phyloP scores from a whole-genome alignment of 2,329 filamentous ascomycete species.

The Xylariaceae sp. region DNA sequence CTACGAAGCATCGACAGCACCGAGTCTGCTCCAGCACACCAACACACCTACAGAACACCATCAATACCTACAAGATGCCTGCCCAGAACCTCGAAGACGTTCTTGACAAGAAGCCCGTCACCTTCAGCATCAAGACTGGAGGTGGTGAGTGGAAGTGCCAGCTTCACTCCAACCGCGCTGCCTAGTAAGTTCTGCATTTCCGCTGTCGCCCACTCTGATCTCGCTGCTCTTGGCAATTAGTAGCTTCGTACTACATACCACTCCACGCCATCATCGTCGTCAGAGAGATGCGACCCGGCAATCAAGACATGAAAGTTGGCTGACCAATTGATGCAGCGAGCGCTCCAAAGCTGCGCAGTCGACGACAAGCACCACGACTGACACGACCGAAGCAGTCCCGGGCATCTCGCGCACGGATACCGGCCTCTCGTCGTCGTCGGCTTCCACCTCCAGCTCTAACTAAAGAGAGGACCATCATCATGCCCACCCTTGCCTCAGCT shows the following conservation, averaged over 20 bases:
- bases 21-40: not conserved
- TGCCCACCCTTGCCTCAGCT: not conserved
- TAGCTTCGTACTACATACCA: not conserved
- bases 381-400: slow-evolving; percentile 12
- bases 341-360: slow-evolving; percentile 3
- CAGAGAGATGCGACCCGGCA: not conserved
- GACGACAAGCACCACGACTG: not conserved
- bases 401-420: slow-evolving; percentile 28
- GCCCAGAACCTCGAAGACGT: slow-evolving; percentile 26
- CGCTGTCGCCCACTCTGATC: not conserved
- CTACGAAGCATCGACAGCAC: not conserved
- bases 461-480: slow-evolving; percentile 9
- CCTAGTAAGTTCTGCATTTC: slow-evolving; percentile 27
- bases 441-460: slow-evolving; percentile 18
- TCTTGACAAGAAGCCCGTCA: slow-evolving; percentile 28
- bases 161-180: slow-evolving; percentile 30
- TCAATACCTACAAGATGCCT: slow-evolving; percentile 27
- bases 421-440: slow-evolving; percentile 26
- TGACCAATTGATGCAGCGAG: slow-evolving; percentile 23
- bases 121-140: slow-evolving; percentile 31
- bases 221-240: not conserved
- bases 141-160: slow-evolving; percentile 31
- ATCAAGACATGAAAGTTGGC: slow-evolving; percentile 6
- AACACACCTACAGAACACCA: not conserved
- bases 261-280: not conserved